phyloP scores from a whole-genome alignment of 2,329 filamentous ascomycete genomes.

The Fusarium pseudocircinatum region DNA sequence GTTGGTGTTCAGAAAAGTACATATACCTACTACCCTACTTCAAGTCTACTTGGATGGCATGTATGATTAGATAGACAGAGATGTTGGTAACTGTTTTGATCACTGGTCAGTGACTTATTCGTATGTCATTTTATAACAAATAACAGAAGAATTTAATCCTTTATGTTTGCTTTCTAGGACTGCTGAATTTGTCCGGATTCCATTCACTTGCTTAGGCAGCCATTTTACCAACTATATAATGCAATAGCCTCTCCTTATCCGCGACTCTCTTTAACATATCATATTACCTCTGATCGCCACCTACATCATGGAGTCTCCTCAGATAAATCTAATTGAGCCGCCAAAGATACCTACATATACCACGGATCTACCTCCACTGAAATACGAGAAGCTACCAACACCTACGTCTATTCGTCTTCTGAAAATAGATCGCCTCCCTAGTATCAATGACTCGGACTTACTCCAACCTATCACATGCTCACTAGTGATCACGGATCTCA shows the following conservation, averaged over 20 bases:
- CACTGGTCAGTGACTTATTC: not conserved
- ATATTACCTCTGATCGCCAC: too few species aligned
- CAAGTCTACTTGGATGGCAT: too few species aligned
- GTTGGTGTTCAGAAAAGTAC: too few species aligned
- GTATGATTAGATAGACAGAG: too few species aligned
- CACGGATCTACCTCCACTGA: not conserved
- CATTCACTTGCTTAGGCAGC: not conserved
- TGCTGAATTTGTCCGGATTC: rapidly evolving
- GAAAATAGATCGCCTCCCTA: not conserved
- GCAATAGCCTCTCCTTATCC: not conserved
- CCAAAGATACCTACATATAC: not conserved
- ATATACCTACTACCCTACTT: too few species aligned
- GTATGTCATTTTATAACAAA: not conserved
- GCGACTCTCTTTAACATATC: rapidly evolving
- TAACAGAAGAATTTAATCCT: not conserved
- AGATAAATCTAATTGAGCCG: not conserved
- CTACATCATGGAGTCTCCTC: rapidly evolving
- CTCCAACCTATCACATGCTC: not conserved
- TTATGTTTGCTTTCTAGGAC: rapidly evolving
- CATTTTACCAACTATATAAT: not conserved
- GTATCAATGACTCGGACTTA: not conserved
- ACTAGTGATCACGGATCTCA: not conserved
- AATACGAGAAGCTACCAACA: not conserved
- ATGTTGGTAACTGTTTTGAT: too few species aligned
- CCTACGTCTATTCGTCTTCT: not conserved